Evolutionary conservation across 2,329 filamentous ascomycete genomes (phyloP).

Genomic region (Paraphaeosphaeria minitans): DNA sequence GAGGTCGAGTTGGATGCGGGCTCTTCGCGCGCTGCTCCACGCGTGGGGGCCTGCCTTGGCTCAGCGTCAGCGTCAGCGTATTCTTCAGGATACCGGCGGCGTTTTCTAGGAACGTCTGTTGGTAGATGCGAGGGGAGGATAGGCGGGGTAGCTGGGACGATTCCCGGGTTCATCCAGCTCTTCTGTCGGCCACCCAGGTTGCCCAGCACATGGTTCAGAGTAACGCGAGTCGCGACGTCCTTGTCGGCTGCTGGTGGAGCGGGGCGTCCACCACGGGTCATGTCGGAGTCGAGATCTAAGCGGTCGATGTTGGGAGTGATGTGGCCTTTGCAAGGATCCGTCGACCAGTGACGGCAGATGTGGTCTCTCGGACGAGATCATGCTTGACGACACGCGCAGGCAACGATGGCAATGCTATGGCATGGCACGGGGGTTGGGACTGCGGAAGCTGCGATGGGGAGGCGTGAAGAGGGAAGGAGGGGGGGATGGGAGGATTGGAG

Average conservation of each 20-base stretch:
- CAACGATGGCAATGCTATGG: neutral
- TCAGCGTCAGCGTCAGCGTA: conserved; percentile 1
- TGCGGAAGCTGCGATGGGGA: conserved; percentile 1
- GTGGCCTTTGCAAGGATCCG: conserved; percentile 13
- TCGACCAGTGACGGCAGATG: conserved; percentile 18
- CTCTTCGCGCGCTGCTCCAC: conserved; percentile 2
- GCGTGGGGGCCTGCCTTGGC: neutral
- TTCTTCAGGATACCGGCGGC: conserved; percentile 12
- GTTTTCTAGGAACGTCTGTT: conserved; percentile 9
- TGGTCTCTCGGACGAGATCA: conserved; percentile 24
- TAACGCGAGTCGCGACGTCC: conserved; percentile 22
- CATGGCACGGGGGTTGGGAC: neutral
- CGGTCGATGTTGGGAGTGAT: conserved; percentile 1
- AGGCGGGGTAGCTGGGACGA: neutral
- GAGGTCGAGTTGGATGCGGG: conserved; percentile 41
- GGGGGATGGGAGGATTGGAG: too few species aligned
- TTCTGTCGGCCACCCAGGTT: conserved; percentile 37
- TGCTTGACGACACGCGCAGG: conserved; percentile 12
- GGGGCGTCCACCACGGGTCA: conserved; percentile 15
- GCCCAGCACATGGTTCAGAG: conserved; percentile 37
- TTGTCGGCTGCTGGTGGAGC: conserved; percentile 18
- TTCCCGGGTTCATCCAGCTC: conserved; percentile 35
- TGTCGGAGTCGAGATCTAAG: conserved; percentile 7
- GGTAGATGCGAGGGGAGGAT: neutral
- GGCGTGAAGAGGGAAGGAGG: neutral